Conservation (phyloP, 148 eudicot species). For the Rheum nobile region DNA sequence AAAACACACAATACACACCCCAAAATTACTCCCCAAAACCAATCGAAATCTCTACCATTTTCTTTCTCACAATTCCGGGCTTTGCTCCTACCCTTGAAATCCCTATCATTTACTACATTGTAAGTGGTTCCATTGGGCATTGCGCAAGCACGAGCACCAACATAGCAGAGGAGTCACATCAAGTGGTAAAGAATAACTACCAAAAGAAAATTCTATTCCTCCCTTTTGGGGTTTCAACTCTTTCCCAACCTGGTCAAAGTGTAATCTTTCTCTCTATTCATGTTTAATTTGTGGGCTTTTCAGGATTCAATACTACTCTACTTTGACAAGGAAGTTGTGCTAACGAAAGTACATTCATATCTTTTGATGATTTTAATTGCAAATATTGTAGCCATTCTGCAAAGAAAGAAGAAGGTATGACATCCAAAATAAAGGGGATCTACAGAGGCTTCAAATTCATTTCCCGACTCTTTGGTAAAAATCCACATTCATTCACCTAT, state of each 20-base stretch:
- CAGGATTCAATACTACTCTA: not conserved
- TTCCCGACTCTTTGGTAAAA: conserved; percentile 13
- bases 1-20: not conserved
- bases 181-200: no score
- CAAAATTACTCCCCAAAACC: not conserved
- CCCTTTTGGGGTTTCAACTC: no score
- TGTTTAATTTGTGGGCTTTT: not conserved
- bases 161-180: not conserved
- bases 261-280: not conserved
- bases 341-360: no score
- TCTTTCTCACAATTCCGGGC: not conserved
- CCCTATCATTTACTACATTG: no score
- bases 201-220: no score
- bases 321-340: not conserved
- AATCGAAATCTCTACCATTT: not conserved
- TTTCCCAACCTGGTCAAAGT: no score
- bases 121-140: no score
- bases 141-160: no score
- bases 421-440: conserved; percentile 57
- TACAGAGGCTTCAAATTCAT: conserved; percentile 14
- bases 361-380: no score
- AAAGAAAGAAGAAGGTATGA: conserved; percentile 11
- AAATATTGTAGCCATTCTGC: no score
- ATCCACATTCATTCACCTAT: not conserved
- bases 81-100: no score